Evolutionary conservation across 371 early-diverging fungal species (phyloP), one percentile per base, ranked within the genome.

Genomic region (Blastocladiella emersonii): DNA sequence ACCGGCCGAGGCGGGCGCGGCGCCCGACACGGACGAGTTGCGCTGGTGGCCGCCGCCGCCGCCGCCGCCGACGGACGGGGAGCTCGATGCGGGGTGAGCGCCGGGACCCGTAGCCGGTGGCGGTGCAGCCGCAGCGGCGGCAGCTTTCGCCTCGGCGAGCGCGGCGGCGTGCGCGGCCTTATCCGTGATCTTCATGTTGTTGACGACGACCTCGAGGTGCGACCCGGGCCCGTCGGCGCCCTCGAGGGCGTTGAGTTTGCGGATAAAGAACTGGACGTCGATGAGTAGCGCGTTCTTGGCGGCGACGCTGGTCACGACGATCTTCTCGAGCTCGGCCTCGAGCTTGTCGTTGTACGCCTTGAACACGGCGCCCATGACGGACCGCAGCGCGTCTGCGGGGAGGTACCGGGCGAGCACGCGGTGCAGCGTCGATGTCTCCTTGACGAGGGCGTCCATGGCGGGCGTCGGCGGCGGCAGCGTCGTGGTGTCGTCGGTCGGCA

Each of bases 361-460:
- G 60, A 92, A 88, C 0, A 95, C 87, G 63, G 84, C 63, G 1
- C 49, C 55, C 68, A 81, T 64, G 8, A 81, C 61, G 8, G 44
- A 56, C 68, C 79, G 78, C 68, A 92, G 71, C 43, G 81, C 77
- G 1, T 83, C 75, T 0, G 72, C 70, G 7, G 87, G 86, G 36
- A 95, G 71, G 64, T 90, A 93, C 64, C 87, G 86, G 35, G 78
- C 74, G 21, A 95, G 71, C 17, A 94, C 91, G 65, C 87, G 88
- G 70, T 95, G 92, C 60, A 95, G 76, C n/a, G 89, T 90, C 41
- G 78, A 76, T 2, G 89, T 90, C 68, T 95, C 93, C 72, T 89
- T 95, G 57, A 92, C 89, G n/a, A 95, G 74, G 27, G 76, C 77
- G 15, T 84, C 88, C 90, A 91, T 90, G 67, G 86, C 82, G 1